Base-by-base conservation (phyloP, 2,329 filamentous ascomycete species). In the Ophiostoma triangulosporum region DNA sequence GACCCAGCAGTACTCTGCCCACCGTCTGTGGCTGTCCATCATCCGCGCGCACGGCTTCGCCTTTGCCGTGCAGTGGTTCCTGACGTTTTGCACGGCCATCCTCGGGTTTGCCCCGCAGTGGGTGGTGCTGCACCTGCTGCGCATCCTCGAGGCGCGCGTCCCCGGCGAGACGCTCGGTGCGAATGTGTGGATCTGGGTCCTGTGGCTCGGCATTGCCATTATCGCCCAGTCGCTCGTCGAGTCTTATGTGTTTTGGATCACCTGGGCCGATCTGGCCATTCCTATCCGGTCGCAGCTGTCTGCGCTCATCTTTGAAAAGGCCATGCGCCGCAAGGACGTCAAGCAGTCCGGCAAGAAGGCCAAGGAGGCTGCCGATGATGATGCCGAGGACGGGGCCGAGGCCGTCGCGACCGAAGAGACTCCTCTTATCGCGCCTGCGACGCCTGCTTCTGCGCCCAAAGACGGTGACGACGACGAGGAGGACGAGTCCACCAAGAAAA, bases 261-360 rank as follows among this genome's bases (percentile, higher is more conserved):
- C 78, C 0, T 82, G 76, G 65, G 73, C 76, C 1, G 74, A 79
- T 51, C 64, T 90, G 11, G 74, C 74, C 46, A 72, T 88, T 24
- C 83, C 84, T 0, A 70, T 90, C 15, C 79, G 84, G 51, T 76
- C 80, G 27, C 82, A 89, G 60, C 69, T 93, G 2, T 80, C 83
- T 1, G 76, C 84, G 0, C 72, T 88, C 7, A 77, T 91, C 15
- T 91, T 90, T 60, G 77, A 83, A 56, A 93, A 93, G 64, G 78
- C 84, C 0, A 80, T 89, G 73, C 76, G 83, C 43, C 77, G 83
- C 49, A 91, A 91, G 64, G 86, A 90, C 64, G 78, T 86, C 38
- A 88, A 88, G 63, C 76, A 78, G 11, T 72, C 77, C 4, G 71
- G 70, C 33, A 80, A 76, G 61, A 61, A 65, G 9, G 64, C 70